These are phyloP conservation scores for Yarrowia sp. DNA, from an alignment of 805 yeast species.

Conservation along the genomic window DNA sequence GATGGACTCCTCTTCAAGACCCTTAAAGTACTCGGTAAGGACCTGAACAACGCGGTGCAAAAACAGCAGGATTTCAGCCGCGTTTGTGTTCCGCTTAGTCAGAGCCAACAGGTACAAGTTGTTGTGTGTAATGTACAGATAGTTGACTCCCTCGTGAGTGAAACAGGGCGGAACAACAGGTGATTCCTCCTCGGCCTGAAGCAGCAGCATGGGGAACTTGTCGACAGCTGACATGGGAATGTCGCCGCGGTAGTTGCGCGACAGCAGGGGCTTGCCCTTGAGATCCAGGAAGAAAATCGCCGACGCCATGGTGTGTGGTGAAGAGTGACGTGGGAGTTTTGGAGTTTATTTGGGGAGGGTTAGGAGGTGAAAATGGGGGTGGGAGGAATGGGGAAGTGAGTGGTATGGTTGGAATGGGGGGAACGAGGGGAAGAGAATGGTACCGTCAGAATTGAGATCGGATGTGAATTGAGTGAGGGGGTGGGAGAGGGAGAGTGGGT, in stretches of 20 bases:
- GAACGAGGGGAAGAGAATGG: background rate
- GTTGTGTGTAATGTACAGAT: constrained; percentile 52
- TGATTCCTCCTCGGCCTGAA: constrained; percentile 44
- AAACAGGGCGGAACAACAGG: constrained; percentile 48
- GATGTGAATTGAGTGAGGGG: too few species aligned
- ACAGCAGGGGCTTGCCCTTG: constrained; percentile 63
- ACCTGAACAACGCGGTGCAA: constrained; percentile 49
- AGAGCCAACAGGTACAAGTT: constrained; percentile 45
- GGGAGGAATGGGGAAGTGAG: background rate
- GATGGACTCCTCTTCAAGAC: constrained; percentile 56
- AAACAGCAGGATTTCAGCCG: constrained; percentile 57
- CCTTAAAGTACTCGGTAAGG: constrained; percentile 48
- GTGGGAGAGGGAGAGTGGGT: too few species aligned
- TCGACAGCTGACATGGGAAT: constrained; percentile 59
- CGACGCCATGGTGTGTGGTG: constrained; percentile 51
- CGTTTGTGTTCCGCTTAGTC: constrained; percentile 45
- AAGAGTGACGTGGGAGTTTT: constrained; percentile 10
- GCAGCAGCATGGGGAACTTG: constrained; percentile 54
- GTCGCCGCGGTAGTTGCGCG: constrained; percentile 71
- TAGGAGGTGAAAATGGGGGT: background rate
- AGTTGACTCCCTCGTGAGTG: constrained; percentile 50
- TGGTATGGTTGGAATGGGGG: background rate
- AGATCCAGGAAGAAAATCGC: constrained; percentile 67
- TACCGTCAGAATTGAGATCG: too few species aligned
- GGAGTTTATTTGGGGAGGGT: constrained; percentile 3